Base-by-base conservation (phyloP, 2,329 filamentous ascomycete genomes). In the Fusarium aywerte region DNA sequence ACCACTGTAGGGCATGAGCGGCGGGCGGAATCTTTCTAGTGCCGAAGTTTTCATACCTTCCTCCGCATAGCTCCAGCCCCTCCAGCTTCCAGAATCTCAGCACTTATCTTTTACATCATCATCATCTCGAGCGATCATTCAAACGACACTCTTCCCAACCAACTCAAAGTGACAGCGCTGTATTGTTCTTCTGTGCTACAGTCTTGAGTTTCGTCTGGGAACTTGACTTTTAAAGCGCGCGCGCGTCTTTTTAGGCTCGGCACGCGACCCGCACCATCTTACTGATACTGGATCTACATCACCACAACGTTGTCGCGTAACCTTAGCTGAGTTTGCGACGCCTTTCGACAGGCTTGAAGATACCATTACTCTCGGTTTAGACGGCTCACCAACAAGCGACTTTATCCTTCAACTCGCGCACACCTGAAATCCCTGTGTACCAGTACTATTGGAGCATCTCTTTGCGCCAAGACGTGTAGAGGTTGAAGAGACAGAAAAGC, bases 51-150 rank as follows among this genome's bases (percentile, higher is more conserved):
- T 69, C 45, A 48, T 36, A 48, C 32, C 62, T 62, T 53, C 58
- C 52, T 69, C 66, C 50, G 58, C 62, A 69, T 51, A 66, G 57
- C 58, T 62, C 52, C 36, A 53, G 45, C 62, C 65, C 66, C 65
- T 68, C 65, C 48, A 43, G 48, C 42, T 44, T 52, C 39, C 23
- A 38, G 21, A 23, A 33, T 45, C 20, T 36, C 15, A 31, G 57
- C 67, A 64, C 56, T 58, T 73, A 50, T 33, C 54, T 51, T 63
- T 65, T 68, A 56, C 70, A 73, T 70, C 70, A 73, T 69, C 49
- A 44, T 44, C 70, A 63, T 57, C 53, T 39, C 43, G 58, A 53
- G 25, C 33, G 55, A 27, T 51, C 38, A 39, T 36, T 32, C 36
- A 40, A 43, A 38, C 42, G 18, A n/a, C 49, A 33, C 4, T 18